Base-by-base conservation (phyloP, 768 basidiomycete genomes). In the Leccinum subgranulosum region DNA sequence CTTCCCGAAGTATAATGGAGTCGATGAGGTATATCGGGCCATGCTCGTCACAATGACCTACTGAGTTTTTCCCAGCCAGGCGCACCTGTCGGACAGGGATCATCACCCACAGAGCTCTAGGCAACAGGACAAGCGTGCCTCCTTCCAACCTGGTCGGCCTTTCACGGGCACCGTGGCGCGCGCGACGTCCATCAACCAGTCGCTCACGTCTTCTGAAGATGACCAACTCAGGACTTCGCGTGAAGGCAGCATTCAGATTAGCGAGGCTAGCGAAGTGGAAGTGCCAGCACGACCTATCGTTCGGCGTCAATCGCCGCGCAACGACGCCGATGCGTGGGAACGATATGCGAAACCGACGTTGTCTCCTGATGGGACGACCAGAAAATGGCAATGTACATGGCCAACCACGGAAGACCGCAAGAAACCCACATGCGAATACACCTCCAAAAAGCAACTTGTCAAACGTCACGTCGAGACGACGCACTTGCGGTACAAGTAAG, bases 381-480 rank as follows among this genome's bases (percentile, higher is more conserved):
- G 71, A 57, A 75, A 71, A 54, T 79, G 74, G 73, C 64, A 70
- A 47, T 78, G 78, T 68, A 74, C 73, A 49, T 79, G 78, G 78
- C 62, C 68, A 47, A 73, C 74, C 14, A 67, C 70, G 48, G 66
- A 64, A 56, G 72, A 67, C 54, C 74, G 57, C 60, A 68, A 68
- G 52, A 68, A 65, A 29, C 64, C 65, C 34, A 65, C 62, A 47
- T 83, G 81, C 60, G 67, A 72, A 21, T 81, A 81, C 59, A 66
- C 67, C 33, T 74, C 79, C 25, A 83, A 84, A 65, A 86, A 84
- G 68, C 86, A 87, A 66, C 76, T 86, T 45, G 83, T 88, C 57
- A 87, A 86, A 68, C 78, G 87, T 27, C 87, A 88, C 67, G 77
- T 88, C 49, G 79, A 84, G 68, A 81, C 81, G 9, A 82, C 80